phyloP scores from a whole-genome alignment of 257 asterid genomes.

The Solanum dulcamara region DNA sequence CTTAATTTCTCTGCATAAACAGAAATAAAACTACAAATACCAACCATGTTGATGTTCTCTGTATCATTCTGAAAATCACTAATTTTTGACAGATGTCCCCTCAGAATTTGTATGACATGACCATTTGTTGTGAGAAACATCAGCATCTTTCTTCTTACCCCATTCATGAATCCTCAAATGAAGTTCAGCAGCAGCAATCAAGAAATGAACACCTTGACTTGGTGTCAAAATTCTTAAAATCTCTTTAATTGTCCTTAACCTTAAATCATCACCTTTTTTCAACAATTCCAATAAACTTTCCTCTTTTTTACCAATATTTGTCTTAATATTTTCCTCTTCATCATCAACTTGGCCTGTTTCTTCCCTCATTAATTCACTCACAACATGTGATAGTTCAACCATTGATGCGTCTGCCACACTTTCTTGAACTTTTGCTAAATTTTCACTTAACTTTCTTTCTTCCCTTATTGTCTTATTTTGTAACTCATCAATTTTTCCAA shows the following conservation, averaged over 20 bases:
- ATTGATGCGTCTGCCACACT: constrained; percentile 33
- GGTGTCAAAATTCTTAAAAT: constrained; percentile 24
- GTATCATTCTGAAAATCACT: background rate
- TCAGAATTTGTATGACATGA: background rate
- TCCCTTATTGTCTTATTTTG: constrained; percentile 29
- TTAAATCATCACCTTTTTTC: constrained; percentile 41
- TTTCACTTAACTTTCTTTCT: constrained; percentile 44
- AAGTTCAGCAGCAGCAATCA: constrained; percentile 68
- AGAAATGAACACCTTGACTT: constrained; percentile 45
- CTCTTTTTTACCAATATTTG: constrained; percentile 25
- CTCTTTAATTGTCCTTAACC: constrained; percentile 39
- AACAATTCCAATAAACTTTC: constrained; percentile 24
- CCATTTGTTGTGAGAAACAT: background rate
- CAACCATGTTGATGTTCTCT: background rate
- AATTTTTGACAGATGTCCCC: background rate
- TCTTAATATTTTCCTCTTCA: background rate
- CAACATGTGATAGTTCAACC: constrained; percentile 45
- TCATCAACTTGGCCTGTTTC: background rate
- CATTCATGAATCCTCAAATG: constrained; percentile 72
- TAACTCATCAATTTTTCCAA: constrained; percentile 23
- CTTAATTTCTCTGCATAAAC: background rate
- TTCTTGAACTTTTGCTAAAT: constrained; percentile 50
- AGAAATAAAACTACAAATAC: background rate
- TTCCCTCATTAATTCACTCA: constrained; percentile 28
- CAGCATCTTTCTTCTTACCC: constrained; percentile 40